Evolutionary conservation across 768 basidiomycete species (phyloP).

Genomic region (Termitomyces sp.): DNA sequence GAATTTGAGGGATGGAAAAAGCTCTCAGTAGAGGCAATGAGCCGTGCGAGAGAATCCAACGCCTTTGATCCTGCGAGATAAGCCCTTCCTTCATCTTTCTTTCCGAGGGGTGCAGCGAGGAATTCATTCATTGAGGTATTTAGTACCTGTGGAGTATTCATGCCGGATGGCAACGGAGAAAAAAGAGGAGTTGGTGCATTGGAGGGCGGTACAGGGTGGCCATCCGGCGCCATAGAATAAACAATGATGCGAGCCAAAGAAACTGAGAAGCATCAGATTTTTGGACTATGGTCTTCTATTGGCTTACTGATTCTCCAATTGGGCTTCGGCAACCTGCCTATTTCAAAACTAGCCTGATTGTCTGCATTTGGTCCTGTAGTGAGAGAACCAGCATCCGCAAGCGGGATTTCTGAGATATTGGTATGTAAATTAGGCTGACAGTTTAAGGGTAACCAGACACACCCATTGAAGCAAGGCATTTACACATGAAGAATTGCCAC

Average conservation of each 20-base stretch:
- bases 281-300: constrained; percentile 6
- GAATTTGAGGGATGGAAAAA: constrained; percentile 92
- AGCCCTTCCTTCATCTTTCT: constrained; percentile 39
- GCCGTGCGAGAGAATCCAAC: constrained; percentile 76
- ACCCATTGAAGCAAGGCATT: constrained; percentile 83
- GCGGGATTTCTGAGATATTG: constrained; percentile 50
- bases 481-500: constrained; percentile 85
- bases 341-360: constrained; percentile 65
- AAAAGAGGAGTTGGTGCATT: constrained; percentile 66
- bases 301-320: constrained; percentile 67
- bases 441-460: constrained; percentile 19
- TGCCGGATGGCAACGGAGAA: constrained; percentile 63
- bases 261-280: constrained; percentile 30
- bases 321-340: constrained; percentile 65
- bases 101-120: constrained; percentile 53
- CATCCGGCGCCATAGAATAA: constrained; percentile 79
- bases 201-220: constrained; percentile 50
- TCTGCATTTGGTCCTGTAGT: constrained; percentile 76
- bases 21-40: constrained; percentile 83
- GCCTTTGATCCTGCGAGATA: constrained; percentile 84
- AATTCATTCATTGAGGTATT: constrained; percentile 47
- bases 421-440: constrained; percentile 3
- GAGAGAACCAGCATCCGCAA: constrained; percentile 68
- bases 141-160: constrained; percentile 49
- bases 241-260: constrained; percentile 83